Conservation (phyloP, 2,329 filamentous ascomycete species). For the Immersiporthe knoxdaviesiana region DNA sequence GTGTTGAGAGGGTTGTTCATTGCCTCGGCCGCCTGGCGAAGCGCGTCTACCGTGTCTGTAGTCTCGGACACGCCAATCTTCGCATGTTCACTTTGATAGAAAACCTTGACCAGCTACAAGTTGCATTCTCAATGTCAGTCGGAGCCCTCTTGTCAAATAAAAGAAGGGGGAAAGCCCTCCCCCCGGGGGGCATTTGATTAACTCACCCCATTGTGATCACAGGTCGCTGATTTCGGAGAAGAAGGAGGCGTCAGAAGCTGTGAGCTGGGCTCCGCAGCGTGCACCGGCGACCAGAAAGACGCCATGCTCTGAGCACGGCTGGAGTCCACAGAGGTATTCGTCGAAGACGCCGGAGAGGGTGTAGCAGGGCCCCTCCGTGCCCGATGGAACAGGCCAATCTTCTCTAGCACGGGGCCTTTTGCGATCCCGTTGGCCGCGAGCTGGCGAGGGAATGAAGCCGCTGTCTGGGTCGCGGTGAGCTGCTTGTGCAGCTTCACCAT, state of each 20-base stretch:
- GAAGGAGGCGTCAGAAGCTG: slow-evolving; percentile 23
- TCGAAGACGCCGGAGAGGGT: slow-evolving; percentile 40
- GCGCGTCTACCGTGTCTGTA: slow-evolving; percentile 74
- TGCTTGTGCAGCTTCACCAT: slow-evolving; percentile 50
- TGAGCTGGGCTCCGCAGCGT: slow-evolving; percentile 23
- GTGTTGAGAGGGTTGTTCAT: slow-evolving; percentile 68
- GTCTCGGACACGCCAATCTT: slow-evolving; percentile 73
- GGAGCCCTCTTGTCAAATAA: slow-evolving; percentile 8
- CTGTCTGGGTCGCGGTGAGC: slow-evolving; percentile 41
- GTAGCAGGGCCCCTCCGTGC: slow-evolving; percentile 45
- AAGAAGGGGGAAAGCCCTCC: too few species aligned
- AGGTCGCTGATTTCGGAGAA: slow-evolving; percentile 77
- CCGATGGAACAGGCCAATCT: slow-evolving; percentile 51
- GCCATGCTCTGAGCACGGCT: slow-evolving; percentile 41
- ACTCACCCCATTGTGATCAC: slow-evolving; percentile 74
- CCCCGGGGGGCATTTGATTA: too few species aligned
- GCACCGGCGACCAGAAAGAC: slow-evolving; percentile 27
- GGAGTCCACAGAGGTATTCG: slow-evolving; percentile 39
- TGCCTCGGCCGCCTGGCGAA: slow-evolving; percentile 66
- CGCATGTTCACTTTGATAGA: slow-evolving; percentile 70
- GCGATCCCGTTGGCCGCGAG: slow-evolving; percentile 30
- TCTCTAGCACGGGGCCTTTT: slow-evolving; percentile 51
- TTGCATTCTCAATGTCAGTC: slow-evolving; percentile 34
- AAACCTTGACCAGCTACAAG: slow-evolving; percentile 67
- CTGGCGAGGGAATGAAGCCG: slow-evolving; percentile 27